These are phyloP conservation scores for Quercus rubra DNA, from an alignment of 306 rosid species.

Conservation along the genomic window DNA sequence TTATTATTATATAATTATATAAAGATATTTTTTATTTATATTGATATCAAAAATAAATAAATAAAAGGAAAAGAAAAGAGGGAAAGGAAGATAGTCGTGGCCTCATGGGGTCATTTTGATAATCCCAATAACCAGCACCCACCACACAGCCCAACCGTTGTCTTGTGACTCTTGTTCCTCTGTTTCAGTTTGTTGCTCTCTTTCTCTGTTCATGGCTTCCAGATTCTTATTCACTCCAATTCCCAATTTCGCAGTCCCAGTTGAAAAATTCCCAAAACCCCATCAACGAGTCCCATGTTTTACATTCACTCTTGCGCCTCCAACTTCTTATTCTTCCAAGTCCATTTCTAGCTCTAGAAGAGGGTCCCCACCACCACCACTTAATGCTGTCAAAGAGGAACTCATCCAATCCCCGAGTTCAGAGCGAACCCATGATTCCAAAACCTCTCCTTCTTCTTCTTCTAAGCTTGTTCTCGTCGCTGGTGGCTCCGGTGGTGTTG, in stretches of 20 bases:
- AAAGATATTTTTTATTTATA: no score
- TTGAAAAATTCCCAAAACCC: slow-evolving; percentile 21
- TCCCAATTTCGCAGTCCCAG: slow-evolving; percentile 23
- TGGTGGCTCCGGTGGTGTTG: slow-evolving; percentile 93
- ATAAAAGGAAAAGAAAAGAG: no score
- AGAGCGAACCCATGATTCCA: slow-evolving; percentile 22
- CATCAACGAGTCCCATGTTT: slow-evolving; percentile 16
- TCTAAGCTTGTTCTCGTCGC: slow-evolving; percentile 78
- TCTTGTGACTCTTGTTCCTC: background rate
- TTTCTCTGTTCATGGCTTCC: slow-evolving; percentile 47
- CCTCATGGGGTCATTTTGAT: no score
- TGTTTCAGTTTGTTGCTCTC: background rate
- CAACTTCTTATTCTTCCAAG: slow-evolving; percentile 9
- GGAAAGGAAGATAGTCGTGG: no score
- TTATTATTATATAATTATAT: no score
- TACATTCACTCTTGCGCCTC: slow-evolving; percentile 7
- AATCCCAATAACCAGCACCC: no score
- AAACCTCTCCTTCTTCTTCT: slow-evolving; percentile 37
- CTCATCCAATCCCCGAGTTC: slow-evolving; percentile 33
- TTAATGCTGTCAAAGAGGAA: slow-evolving; percentile 45
- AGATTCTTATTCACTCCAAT: slow-evolving; percentile 27
- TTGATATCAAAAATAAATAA: no score
- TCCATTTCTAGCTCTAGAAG: slow-evolving; percentile 38
- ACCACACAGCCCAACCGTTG: no score
- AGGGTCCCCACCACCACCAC: slow-evolving; percentile 18